Conservation (phyloP, 2,329 filamentous ascomycete species). For the Lachnellula cervina region DNA sequence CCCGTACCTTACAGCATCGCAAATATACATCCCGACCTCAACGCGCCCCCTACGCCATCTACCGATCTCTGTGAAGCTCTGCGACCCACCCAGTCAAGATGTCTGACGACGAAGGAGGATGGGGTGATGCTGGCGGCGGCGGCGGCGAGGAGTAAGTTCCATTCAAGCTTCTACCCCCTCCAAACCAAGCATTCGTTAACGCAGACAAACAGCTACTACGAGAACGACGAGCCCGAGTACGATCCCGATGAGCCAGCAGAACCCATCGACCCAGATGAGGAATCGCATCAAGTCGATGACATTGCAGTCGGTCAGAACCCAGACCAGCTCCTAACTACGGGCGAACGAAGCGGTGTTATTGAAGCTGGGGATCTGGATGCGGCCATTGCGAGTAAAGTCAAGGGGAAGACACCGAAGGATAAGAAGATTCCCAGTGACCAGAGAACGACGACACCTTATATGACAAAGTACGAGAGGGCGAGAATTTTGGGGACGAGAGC, state of each 20-base stretch:
- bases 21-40: conserved; percentile 2
- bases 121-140: conserved; percentile 41
- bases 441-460: conserved; percentile 90
- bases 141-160: conserved; percentile 41
- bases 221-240: conserved; percentile 62
- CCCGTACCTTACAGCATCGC: neutral
- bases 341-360: conserved; percentile 40
- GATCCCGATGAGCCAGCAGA: conserved; percentile 52
- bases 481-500: conserved; percentile 90
- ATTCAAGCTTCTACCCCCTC: neutral
- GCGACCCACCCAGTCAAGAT: conserved; percentile 38
- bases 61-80: neutral
- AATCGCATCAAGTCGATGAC: conserved; percentile 46
- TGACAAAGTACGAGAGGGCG: conserved; percentile 98
- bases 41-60: neutral
- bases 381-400: conserved; percentile 51
- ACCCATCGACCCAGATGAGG: conserved; percentile 48
- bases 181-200: neutral
- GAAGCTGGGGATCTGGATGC: conserved; percentile 54
- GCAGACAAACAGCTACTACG: conserved; percentile 39
- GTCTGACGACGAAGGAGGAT: conserved; percentile 61
- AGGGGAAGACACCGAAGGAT: conserved; percentile 58
- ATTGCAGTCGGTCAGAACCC: conserved; percentile 53
- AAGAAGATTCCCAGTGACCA: conserved; percentile 90
- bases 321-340: conserved; percentile 36